Percentiles rank a stretch among this genome's conserved stretches.
Conservation (phyloP, 441 rosid genomes). For the Oxalis stricta region DNA sequence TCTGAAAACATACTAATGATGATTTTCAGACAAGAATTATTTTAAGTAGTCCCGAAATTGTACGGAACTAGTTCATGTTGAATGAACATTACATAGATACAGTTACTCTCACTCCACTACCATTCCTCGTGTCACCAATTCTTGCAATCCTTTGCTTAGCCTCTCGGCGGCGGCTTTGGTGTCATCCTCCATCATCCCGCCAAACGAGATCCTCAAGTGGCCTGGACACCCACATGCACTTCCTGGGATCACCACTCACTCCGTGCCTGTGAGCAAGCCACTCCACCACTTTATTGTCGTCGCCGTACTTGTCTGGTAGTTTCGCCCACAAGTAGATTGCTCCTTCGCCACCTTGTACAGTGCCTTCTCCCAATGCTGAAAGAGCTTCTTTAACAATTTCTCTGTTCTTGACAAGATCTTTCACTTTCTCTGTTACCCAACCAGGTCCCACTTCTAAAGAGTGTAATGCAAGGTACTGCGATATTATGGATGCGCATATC, state of each 20-base stretch:
- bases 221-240: constrained; percentile 66
- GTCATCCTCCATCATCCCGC: constrained; percentile 58
- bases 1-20: too few species aligned
- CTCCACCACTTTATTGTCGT: constrained; percentile 51
- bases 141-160: constrained; percentile 67
- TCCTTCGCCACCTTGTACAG: constrained; percentile 91
- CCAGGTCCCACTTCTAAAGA: constrained; percentile 65
- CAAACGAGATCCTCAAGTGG: constrained; percentile 69
- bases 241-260: constrained; percentile 81
- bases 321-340: constrained; percentile 93
- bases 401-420: constrained; percentile 64
- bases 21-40: too few species aligned
- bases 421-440: constrained; percentile 64
- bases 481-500: constrained; percentile 73
- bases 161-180: constrained; percentile 61
- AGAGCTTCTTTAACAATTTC: constrained; percentile 66
- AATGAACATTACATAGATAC: neutral
- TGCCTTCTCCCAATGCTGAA: constrained; percentile 61
- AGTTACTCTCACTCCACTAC: constrained; percentile 21
- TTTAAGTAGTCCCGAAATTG: too few species aligned
- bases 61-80: too few species aligned
- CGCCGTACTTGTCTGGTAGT: constrained; percentile 41
- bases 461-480: constrained; percentile 73
- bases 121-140: constrained; percentile 57
- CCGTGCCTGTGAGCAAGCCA: constrained; percentile 87